These are phyloP conservation scores for Allium cepa DNA, from an alignment of 106 monocot genomes.

Conservation along the genomic window DNA sequence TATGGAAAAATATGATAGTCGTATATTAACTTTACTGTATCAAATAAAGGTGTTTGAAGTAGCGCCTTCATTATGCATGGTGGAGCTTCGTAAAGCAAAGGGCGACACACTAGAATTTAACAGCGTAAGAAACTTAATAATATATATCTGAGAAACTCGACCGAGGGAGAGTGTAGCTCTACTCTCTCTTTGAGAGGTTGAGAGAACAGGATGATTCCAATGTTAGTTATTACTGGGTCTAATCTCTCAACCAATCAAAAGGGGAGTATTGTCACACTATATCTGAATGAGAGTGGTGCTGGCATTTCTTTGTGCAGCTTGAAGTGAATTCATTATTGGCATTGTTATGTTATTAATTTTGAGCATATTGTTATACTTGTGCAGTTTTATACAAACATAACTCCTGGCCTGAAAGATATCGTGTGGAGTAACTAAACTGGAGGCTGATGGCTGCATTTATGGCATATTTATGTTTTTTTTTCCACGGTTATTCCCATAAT, in stretches of 20 bases:
- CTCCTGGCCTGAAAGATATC: slow-evolving; percentile 1
- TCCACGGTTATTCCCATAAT: no score
- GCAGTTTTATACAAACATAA: slow-evolving; percentile 7
- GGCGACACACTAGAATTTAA: slow-evolving; percentile 70
- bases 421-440: neutral
- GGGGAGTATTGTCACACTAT: no score
- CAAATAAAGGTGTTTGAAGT: slow-evolving; percentile 59
- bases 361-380: neutral
- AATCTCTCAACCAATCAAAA: neutral
- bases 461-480: no score
- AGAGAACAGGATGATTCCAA: no score
- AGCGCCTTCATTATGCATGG: slow-evolving; percentile 62
- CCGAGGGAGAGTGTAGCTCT: no score
- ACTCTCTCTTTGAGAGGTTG: neutral
- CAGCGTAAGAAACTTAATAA: slow-evolving; percentile 20
- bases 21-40: no score
- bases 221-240: neutral
- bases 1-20: neutral
- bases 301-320: neutral
- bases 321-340: neutral
- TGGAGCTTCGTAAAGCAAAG: slow-evolving; percentile 63
- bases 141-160: no score
- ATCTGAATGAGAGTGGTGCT: no score
- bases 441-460: neutral
- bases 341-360: neutral